Evolutionary conservation across 371 early-diverging fungal genomes (phyloP).

Genomic region (Mortierella sp.): DNA sequence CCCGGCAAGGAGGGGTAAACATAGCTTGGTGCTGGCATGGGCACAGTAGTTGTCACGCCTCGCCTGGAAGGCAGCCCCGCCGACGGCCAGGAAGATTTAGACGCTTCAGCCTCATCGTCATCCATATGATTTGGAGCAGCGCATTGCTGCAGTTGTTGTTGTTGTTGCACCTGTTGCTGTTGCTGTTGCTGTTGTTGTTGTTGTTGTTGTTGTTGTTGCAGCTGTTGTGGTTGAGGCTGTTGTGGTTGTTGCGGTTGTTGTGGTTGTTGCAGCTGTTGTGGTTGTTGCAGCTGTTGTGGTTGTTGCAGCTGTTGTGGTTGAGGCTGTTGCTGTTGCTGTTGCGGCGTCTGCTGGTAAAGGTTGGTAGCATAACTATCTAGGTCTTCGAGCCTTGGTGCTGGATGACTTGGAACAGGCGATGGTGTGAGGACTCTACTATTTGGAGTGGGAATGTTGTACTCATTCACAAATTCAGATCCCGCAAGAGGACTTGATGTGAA

Average conservation of each 20-base stretch:
- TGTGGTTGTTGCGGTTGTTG: slow-evolving; percentile 3
- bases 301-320: not conserved
- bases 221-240: not conserved
- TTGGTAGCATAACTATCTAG: slow-evolving; percentile 10
- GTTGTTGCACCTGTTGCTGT: slow-evolving; percentile 8
- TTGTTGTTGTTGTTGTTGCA: slow-evolving; percentile 17
- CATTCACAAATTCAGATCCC: slow-evolving; percentile 20
- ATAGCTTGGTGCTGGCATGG: too few relatives aligned
- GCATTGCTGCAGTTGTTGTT: not conserved
- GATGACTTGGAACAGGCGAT: not conserved
- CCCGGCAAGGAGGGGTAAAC: too few relatives aligned
- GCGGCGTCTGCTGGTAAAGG: slow-evolving; percentile 14
- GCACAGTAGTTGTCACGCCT: too few relatives aligned
- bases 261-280: not conserved
- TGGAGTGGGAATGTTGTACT: slow-evolving; percentile 4
- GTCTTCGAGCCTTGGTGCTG: not conserved
- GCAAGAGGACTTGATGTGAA: not conserved
- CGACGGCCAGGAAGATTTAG: too few relatives aligned
- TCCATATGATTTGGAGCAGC: not conserved
- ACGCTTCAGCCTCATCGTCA: too few relatives aligned
- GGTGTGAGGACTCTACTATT: too few relatives aligned
- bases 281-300: too few relatives aligned
- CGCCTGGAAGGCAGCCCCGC: too few relatives aligned
- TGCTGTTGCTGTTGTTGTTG: not conserved
- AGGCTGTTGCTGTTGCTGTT: slow-evolving; percentile 18